Evolutionary conservation across 2,329 filamentous ascomycete genomes (phyloP).

Genomic region (Talaromyces islandicus): DNA sequence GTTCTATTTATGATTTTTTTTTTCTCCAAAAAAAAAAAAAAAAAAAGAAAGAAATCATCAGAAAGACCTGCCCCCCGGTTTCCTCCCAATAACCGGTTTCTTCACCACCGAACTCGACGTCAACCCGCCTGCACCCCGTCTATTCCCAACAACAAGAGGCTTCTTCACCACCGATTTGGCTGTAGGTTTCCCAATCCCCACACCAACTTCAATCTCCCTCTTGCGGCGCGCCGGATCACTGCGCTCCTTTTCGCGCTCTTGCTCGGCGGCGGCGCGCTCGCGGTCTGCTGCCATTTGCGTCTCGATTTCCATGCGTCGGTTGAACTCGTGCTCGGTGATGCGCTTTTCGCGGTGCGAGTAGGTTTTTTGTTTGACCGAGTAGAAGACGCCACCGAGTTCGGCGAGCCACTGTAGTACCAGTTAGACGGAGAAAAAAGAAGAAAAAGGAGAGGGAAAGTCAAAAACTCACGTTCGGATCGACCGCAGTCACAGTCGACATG

Average conservation of each 20-base stretch:
- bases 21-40: too few species aligned
- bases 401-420: slow-evolving; percentile 69
- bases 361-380: slow-evolving; percentile 94
- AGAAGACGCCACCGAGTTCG: slow-evolving; percentile 93
- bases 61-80: slow-evolving; percentile 28
- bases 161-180: slow-evolving; percentile 23
- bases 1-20: too few species aligned
- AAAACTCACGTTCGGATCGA: slow-evolving; percentile 74
- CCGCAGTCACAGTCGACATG: slow-evolving; percentile 93
- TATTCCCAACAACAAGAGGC: slow-evolving; percentile 22
- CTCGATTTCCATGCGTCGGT: slow-evolving; percentile 87
- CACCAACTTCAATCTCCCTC: slow-evolving; percentile 28
- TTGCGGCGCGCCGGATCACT: slow-evolving; percentile 28
- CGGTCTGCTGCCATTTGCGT: slow-evolving; percentile 86
- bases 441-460: background rate
- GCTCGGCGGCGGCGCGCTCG: slow-evolving; percentile 43
- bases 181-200: slow-evolving; percentile 4
- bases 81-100: slow-evolving; percentile 28
- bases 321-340: slow-evolving; percentile 87
- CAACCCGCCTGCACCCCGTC: slow-evolving; percentile 24
- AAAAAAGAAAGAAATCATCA: slow-evolving; percentile 9
- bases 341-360: slow-evolving; percentile 82
- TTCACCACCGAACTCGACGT: slow-evolving; percentile 28
- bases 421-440: background rate
- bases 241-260: slow-evolving; percentile 32